Percentiles rank a stretch among this genome's conserved stretches.
These are phyloP conservation scores for Penicillium angulare DNA, from an alignment of 495 filamentous ascomycete genomes.

Conservation along the genomic window DNA sequence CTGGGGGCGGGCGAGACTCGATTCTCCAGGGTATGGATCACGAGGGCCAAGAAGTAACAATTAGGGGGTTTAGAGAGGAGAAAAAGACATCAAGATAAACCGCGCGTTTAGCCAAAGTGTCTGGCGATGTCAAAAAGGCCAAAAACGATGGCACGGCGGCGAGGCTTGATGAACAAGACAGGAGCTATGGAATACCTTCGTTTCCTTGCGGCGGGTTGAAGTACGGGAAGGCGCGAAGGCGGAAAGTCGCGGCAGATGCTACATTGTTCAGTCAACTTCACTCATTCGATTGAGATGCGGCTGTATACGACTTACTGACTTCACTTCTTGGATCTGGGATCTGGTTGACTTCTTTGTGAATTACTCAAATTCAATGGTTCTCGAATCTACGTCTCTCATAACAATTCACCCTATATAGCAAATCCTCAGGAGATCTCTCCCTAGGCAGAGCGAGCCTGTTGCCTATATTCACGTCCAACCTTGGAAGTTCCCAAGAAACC, in stretches of 20 bases:
- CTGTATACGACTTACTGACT: too few species aligned
- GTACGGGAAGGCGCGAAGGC: slow-evolving; percentile 37
- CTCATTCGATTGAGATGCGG: too few species aligned
- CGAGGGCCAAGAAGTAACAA: slow-evolving; percentile 31
- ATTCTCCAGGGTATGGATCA: slow-evolving; percentile 47
- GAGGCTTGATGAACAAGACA: slow-evolving; percentile 42
- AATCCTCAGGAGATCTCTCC: too few species aligned
- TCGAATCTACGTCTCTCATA: too few species aligned
- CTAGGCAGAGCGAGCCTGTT: too few species aligned
- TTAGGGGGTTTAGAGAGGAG: slow-evolving; percentile 17
- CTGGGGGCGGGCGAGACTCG: slow-evolving; percentile 47
- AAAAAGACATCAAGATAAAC: slow-evolving; percentile 40
- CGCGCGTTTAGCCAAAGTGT: slow-evolving; percentile 12
- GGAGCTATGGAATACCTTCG: slow-evolving; percentile 35
- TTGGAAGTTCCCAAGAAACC: too few species aligned
- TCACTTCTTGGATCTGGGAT: not conserved
- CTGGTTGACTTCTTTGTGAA: not conserved
- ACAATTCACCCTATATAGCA: too few species aligned
- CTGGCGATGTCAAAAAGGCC: slow-evolving; percentile 28
- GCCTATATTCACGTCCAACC: too few species aligned
- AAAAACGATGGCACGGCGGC: slow-evolving; percentile 37
- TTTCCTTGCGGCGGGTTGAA: slow-evolving; percentile 41
- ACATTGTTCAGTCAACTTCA: slow-evolving; percentile 5
- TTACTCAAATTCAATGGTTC: too few species aligned
- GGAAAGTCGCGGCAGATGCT: slow-evolving; percentile 21